Base-by-base conservation (phyloP, 352 stramenopile species). In the Globisporangium radiosum region DNA sequence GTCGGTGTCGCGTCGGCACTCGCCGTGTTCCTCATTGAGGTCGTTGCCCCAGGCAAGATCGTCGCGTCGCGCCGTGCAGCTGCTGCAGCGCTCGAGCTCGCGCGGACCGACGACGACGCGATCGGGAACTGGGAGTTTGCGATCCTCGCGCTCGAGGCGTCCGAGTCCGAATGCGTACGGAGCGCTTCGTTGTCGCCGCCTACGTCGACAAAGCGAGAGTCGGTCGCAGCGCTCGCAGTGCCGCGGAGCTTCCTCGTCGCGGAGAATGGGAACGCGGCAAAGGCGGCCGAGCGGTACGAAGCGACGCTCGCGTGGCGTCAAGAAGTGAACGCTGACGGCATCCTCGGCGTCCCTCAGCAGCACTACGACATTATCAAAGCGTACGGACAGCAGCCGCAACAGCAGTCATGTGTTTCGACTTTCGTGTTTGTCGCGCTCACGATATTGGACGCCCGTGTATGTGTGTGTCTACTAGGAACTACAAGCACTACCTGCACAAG, bases 401-500 rank as follows among this genome's bases (percentile, higher is more conserved):
- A 2, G 61, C 45, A 40, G 53, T 47, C 3, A 19, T 10, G 37
- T 19, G 19, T 36, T 7, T 43, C 25, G 25, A 33, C 2, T 49
- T 50, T 37, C 19, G 4, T 47, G 11, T 17, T 59, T 2, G 54
- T 13, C 56, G 19, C 19, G 11, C 52, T 11, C 3, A 47, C 52
- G 38, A 37, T 54, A 5, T 33, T 38, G 36, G n/a, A 19, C 43
- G 57, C 33, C 17, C 55, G 42, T 13, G 19, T 57, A 8, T 44
- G 25, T 33, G 25, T 33, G 2, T 33, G 25, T 59, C 54, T 38
- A n/a, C n/a, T 60, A 92, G 82, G 45, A 71, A 84, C 54, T 92
- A 92, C 73, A 82, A 78, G 25, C 84, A 94, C 52, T 89, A 65
- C 60, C 62, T 91, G 5, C 84, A 92, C 71, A 94, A 94, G 63